Evolutionary conservation across 805 yeast species (phyloP).

Genomic region (Candida khao-thaluensis): DNA sequence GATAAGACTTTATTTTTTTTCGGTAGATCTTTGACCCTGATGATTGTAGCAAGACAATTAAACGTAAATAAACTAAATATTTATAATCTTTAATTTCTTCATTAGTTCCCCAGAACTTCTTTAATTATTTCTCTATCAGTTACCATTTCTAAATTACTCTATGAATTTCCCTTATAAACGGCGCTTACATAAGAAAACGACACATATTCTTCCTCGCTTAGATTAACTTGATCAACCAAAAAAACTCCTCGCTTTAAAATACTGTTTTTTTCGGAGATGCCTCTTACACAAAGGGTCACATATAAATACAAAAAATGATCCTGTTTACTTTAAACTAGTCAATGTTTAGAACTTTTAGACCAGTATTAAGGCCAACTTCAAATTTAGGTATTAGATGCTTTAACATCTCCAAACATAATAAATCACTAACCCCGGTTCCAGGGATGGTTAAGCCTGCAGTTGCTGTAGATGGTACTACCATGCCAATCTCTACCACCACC

Average conservation of each 20-base stretch:
- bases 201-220: constrained; percentile 8
- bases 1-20: too few species aligned
- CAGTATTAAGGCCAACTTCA: background rate
- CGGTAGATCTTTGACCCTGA: too few species aligned
- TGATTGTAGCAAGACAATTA: too few species aligned
- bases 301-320: too few species aligned
- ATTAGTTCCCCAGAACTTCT: too few species aligned
- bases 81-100: too few species aligned
- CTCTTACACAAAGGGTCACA: background rate
- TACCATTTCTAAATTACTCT: background rate
- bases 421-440: constrained; percentile 3
- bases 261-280: background rate
- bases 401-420: background rate
- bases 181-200: background rate
- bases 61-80: too few species aligned
- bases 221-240: constrained; percentile 5
- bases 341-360: constrained; percentile 2
- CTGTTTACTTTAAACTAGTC: background rate
- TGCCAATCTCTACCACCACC: constrained; percentile 1
- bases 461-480: background rate
- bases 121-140: background rate
- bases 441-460: background rate
- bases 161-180: background rate
- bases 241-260: constrained; percentile 3
- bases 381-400: background rate